Conservation (phyloP, 805 yeast species). For the Barnettozyma salicaria region DNA sequence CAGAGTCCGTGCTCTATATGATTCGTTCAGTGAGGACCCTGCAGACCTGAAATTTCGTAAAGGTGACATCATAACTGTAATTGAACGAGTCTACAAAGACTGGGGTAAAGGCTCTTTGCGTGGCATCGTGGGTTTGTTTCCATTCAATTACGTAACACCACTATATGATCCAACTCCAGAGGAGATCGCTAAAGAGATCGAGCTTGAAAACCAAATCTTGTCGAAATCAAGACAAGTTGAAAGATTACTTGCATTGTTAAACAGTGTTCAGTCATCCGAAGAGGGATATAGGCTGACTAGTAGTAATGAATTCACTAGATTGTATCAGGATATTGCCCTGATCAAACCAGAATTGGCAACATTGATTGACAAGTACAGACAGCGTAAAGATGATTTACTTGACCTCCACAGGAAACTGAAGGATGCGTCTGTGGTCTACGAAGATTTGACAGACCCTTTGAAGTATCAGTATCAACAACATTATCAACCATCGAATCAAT, state of each 20-base stretch:
- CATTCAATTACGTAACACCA: slow-evolving; percentile 84
- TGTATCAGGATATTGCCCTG: slow-evolving; percentile 68
- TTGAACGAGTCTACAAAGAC: slow-evolving; percentile 83
- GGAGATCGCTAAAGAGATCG: slow-evolving; percentile 47
- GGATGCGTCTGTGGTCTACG: slow-evolving; percentile 63
- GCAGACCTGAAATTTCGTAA: slow-evolving; percentile 83
- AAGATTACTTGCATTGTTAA: slow-evolving; percentile 52
- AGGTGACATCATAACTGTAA: slow-evolving; percentile 83
- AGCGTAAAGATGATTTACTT: slow-evolving; percentile 70
- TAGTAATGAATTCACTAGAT: slow-evolving; percentile 61
- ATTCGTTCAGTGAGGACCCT: slow-evolving; percentile 67
- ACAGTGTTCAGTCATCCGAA: slow-evolving; percentile 28
- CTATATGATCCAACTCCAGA: slow-evolving; percentile 58
- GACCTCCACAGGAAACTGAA: slow-evolving; percentile 65
- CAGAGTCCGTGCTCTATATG: slow-evolving; percentile 81
- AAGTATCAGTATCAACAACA: slow-evolving; percentile 19
- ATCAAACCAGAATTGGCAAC: slow-evolving; percentile 70
- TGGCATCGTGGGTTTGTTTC: slow-evolving; percentile 84
- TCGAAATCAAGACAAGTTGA: slow-evolving; percentile 59
- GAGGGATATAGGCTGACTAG: slow-evolving; percentile 35
- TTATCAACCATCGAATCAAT: slow-evolving; percentile 3
- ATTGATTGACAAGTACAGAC: slow-evolving; percentile 70
- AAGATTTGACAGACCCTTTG: slow-evolving; percentile 53
- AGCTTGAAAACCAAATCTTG: slow-evolving; percentile 48
- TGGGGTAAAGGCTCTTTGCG: slow-evolving; percentile 92